Conservation (phyloP, 2,329 filamentous ascomycete species). For the Magnaporthiopsis poae region DNA sequence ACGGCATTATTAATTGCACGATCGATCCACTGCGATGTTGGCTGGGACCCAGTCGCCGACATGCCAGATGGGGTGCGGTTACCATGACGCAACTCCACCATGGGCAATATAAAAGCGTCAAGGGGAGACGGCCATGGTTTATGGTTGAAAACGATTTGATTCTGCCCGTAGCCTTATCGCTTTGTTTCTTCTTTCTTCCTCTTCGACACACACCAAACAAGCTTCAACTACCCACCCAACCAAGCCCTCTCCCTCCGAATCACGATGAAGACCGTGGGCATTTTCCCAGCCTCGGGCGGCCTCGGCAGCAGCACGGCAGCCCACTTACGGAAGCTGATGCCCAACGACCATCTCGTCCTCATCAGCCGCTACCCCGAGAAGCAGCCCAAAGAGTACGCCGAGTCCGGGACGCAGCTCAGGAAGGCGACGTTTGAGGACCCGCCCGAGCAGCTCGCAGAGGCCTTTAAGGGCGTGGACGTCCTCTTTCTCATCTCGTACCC, state of each 20-base stretch:
- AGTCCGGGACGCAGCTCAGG: constrained; percentile 38
- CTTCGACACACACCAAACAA: neutral
- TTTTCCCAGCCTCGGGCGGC: constrained; percentile 43
- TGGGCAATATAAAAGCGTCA: no score
- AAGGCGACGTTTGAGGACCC: constrained; percentile 40
- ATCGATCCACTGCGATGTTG: neutral
- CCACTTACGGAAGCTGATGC: constrained; percentile 34
- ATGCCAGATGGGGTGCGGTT: no score
- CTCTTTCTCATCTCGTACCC: constrained; percentile 48
- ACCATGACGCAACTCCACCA: neutral
- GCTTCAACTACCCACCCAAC: no score
- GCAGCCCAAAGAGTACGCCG: constrained; percentile 25
- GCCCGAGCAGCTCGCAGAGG: constrained; percentile 31
- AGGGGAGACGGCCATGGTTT: no score
- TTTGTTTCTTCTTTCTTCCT: no score
- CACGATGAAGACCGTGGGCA: constrained; percentile 28
- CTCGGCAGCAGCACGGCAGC: constrained; percentile 40
- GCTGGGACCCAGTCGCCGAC: no score
- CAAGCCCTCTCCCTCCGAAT: neutral
- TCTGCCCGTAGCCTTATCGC: no score
- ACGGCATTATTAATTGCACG: neutral
- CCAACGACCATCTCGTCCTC: constrained; percentile 35
- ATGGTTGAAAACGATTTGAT: no score
- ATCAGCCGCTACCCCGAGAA: constrained; percentile 36
- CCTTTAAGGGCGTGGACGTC: constrained; percentile 38